A percentile compares a stretch with the other conserved stretches of the same genome.
These are phyloP conservation scores for Cyanidiococcus yangmingshanensis DNA, from an alignment of 23 red algal genomes.

Conservation along the genomic window DNA sequence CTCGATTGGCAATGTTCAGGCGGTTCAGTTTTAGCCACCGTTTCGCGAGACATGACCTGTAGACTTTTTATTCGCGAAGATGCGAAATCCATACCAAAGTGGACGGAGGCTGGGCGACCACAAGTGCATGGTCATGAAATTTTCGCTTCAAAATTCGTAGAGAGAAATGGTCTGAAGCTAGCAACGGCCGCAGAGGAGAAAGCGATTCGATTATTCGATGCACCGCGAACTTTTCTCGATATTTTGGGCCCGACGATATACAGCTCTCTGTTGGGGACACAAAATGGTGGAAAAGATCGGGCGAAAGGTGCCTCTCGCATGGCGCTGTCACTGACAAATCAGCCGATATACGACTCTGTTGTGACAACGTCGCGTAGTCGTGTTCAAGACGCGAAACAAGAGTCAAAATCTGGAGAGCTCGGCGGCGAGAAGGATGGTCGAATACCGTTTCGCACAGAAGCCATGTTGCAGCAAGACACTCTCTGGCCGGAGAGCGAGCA, in stretches of 20 bases:
- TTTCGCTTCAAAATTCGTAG: background rate
- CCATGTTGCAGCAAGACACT: slow-evolving; percentile 10
- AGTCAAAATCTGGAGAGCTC: background rate
- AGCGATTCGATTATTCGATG: slow-evolving; percentile 22
- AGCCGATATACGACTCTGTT: background rate
- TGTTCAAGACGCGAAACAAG: too few relatives aligned
- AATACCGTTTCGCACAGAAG: slow-evolving; percentile 1
- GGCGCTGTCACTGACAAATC: slow-evolving; percentile 18
- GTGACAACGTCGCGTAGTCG: too few relatives aligned
- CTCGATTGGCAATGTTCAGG: background rate
- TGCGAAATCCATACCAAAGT: background rate
- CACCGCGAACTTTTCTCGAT: slow-evolving; percentile 10
- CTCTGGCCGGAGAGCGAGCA: slow-evolving; percentile 28
- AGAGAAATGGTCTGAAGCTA: slow-evolving; percentile 17
- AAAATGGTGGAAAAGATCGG: background rate
- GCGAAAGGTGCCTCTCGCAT: background rate
- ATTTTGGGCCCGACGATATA: background rate
- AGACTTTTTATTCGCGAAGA: background rate
- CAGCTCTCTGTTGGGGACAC: background rate
- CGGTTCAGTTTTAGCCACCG: background rate
- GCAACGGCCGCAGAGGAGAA: slow-evolving; percentile 27
- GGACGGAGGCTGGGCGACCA: slow-evolving; percentile 18
- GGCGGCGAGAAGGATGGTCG: background rate
- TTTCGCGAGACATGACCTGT: slow-evolving; percentile 7
- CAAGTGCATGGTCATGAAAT: slow-evolving; percentile 30